Conservation (phyloP, 495 filamentous ascomycete genomes). For the Talaromyces ruber region DNA sequence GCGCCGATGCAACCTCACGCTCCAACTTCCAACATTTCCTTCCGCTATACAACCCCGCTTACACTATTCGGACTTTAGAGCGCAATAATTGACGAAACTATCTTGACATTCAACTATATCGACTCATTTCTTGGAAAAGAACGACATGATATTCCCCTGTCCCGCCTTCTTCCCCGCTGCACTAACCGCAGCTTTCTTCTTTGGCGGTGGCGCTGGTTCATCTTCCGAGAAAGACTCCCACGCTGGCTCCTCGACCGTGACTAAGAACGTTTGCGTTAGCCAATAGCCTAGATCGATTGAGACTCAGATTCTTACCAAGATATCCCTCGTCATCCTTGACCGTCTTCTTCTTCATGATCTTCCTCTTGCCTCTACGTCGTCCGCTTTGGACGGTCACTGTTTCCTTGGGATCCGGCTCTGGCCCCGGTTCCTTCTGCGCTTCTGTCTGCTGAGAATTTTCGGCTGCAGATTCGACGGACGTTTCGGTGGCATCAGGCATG, state of each 20-base stretch:
- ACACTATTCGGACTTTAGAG: too few species aligned
- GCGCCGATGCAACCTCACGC: not conserved
- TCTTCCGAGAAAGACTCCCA: constrained; percentile 98
- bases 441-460: constrained; percentile 27
- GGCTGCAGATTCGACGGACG: constrained; percentile 12
- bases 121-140: constrained; percentile 74
- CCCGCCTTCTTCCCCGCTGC: constrained; percentile 47
- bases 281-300: not conserved
- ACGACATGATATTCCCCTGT: constrained; percentile 89
- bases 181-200: constrained; percentile 48
- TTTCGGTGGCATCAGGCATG: constrained; percentile 32
- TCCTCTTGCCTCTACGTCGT: constrained; percentile 68
- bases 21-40: not conserved
- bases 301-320: constrained; percentile 51
- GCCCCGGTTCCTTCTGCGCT: constrained; percentile 43
- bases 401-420: constrained; percentile 33
- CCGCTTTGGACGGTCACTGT: constrained; percentile 48
- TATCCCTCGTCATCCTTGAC: constrained; percentile 91
- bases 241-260: constrained; percentile 76
- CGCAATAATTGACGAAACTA: too few species aligned
- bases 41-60: too few species aligned
- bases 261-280: constrained; percentile 34
- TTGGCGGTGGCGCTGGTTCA: constrained; percentile 58
- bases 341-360: constrained; percentile 83
- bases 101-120: not conserved